Percentiles rank a stretch among this genome's conserved stretches.
Conservation (phyloP, 305 asterid genomes). For the Ilex paraguariensis region DNA sequence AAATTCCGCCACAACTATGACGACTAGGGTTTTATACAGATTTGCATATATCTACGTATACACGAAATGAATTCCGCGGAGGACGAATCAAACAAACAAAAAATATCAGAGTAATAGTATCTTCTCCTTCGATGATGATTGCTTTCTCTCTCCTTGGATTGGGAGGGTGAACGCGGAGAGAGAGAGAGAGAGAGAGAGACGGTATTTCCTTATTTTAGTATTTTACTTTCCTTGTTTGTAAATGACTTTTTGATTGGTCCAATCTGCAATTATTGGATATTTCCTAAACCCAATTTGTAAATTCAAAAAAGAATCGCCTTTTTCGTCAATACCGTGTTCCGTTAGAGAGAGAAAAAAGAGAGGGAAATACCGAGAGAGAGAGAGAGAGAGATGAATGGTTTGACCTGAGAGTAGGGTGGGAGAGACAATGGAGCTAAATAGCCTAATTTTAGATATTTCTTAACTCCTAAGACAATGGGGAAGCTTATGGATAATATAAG, state of each 20-base stretch:
- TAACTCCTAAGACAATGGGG: no score
- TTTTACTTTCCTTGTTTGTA: neutral
- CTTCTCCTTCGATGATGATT: neutral
- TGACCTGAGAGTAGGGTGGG: no score
- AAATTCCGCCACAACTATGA: neutral
- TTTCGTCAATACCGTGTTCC: neutral
- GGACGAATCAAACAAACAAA: no score
- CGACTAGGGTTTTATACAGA: neutral
- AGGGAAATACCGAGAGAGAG: no score
- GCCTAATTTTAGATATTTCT: no score
- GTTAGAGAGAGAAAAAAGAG: no score
- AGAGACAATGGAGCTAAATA: no score
- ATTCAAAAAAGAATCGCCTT: neutral
- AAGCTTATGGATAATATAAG: no score
- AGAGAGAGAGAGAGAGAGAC: conserved; percentile 1
- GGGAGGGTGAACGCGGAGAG: neutral
- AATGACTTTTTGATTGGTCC: neutral
- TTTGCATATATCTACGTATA: neutral
- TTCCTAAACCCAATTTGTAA: neutral
- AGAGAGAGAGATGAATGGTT: no score
- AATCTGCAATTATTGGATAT: neutral
- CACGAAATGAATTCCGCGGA: no score
- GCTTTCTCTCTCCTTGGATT: neutral
- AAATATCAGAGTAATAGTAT: no score
- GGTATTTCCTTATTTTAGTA: neutral